Percentiles rank a stretch among this genome's conserved stretches.
phyloP scores from a whole-genome alignment of 805 yeast genomes.

The Starmerella davenportii region DNA sequence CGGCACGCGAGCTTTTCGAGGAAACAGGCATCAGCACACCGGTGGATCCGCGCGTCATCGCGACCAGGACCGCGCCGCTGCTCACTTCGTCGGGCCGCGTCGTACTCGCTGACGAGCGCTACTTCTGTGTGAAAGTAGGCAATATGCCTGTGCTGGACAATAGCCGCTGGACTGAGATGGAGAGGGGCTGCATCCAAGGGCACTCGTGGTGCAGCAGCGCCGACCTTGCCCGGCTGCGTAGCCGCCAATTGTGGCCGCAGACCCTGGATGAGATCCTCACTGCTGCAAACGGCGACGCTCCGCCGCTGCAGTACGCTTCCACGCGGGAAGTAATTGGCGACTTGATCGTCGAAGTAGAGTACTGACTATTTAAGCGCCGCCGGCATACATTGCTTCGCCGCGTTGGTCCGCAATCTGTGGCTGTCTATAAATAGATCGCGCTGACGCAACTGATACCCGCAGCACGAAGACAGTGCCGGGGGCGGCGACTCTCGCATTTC shows the following conservation, averaged over 20 bases:
- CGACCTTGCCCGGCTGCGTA: constrained; percentile 4
- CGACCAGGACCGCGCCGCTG: constrained; percentile 12
- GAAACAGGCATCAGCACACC: constrained; percentile 12
- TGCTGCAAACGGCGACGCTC: neutral
- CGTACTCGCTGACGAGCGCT: constrained; percentile 12
- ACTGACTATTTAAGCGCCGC: neutral
- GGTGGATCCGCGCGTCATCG: constrained; percentile 4
- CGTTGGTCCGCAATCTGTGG: no score
- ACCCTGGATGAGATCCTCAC: constrained; percentile 8
- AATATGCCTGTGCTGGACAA: constrained; percentile 3
- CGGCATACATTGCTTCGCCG: neutral
- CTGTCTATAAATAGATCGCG: no score
- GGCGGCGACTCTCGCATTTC: no score
- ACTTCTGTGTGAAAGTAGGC: constrained; percentile 6
- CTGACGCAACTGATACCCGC: no score
- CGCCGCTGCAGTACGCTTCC: constrained; percentile 6
- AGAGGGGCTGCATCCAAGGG: constrained; percentile 5
- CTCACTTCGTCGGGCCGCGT: constrained; percentile 8
- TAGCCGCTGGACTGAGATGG: constrained; percentile 9
- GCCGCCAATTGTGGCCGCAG: constrained; percentile 12
- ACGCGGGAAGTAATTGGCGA: constrained; percentile 11
- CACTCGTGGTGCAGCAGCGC: constrained; percentile 8
- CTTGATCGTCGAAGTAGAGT: constrained; percentile 5
- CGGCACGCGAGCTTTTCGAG: constrained; percentile 13
- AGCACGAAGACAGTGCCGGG: no score